Percentiles rank a stretch among this genome's conserved stretches.
Conservation (phyloP, 2,329 filamentous ascomycete species). For the Penicillium verrucosum region DNA sequence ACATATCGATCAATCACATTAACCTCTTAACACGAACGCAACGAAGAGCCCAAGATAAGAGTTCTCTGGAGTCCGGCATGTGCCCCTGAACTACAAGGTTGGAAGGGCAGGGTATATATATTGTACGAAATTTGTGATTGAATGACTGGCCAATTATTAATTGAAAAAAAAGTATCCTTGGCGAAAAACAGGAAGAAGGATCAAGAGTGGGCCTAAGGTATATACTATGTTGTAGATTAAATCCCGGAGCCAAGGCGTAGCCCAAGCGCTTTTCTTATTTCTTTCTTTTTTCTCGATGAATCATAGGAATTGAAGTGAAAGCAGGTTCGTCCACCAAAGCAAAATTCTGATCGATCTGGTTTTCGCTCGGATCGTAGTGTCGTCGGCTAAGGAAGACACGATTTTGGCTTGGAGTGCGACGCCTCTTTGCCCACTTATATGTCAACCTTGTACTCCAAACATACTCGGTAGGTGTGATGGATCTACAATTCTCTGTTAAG, state of each 20-base stretch:
- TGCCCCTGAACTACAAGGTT: not conserved
- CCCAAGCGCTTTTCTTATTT: not conserved
- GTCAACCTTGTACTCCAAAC: not conserved
- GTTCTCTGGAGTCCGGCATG: not conserved
- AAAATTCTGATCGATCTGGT: not conserved
- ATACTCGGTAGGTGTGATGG: not conserved
- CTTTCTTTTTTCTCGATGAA: not conserved
- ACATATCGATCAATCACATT: constrained; percentile 19
- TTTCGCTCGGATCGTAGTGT: not conserved
- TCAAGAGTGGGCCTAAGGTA: not conserved
- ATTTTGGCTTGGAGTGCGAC: not conserved
- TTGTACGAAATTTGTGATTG: not conserved
- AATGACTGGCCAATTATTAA: not conserved
- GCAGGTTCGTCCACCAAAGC: not conserved
- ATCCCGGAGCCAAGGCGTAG: not conserved
- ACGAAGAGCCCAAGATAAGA: not conserved
- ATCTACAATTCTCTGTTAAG: not conserved
- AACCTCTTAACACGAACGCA: not conserved
- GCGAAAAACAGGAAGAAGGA: too few species aligned
- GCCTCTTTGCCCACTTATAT: not conserved
- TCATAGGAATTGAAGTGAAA: not conserved
- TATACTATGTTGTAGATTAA: not conserved
- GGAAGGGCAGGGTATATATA: not conserved
- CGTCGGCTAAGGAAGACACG: not conserved
- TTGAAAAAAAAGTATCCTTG: not conserved